Percentiles rank a stretch among this genome's conserved stretches.
These are phyloP conservation scores for Globisporangium lucens DNA, from an alignment of 352 stramenopile genomes.

Conservation along the genomic window DNA sequence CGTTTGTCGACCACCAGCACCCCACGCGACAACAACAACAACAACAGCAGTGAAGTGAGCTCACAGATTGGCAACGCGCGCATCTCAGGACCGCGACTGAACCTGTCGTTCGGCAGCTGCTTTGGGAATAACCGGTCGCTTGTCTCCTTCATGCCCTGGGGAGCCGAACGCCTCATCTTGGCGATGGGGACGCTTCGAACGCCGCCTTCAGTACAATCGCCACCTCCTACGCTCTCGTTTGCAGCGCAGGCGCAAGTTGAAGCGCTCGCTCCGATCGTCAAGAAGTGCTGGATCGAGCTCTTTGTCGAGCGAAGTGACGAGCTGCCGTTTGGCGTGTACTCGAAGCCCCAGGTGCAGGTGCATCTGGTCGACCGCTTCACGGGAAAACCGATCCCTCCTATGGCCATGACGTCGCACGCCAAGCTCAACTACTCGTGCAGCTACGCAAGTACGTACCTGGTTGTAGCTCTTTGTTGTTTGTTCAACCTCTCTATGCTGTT, in stretches of 20 bases:
- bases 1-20: background rate
- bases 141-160: constrained; percentile 12
- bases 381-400: constrained; percentile 31
- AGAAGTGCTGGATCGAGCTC: constrained; percentile 30
- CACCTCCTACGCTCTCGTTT: background rate
- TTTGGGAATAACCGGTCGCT: constrained; percentile 21
- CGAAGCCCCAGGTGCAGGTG: constrained; percentile 38
- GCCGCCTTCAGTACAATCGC: background rate
- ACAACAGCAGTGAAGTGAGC: background rate
- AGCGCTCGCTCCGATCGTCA: constrained; percentile 9
- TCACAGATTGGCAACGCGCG: constrained; percentile 6
- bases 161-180: constrained; percentile 5
- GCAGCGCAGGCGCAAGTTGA: background rate
- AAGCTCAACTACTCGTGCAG: constrained; percentile 8
- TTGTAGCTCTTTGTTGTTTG: too few relatives aligned
- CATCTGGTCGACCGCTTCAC: constrained; percentile 55
- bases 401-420: constrained; percentile 23
- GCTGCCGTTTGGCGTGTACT: constrained; percentile 45
- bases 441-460: constrained; percentile 13
- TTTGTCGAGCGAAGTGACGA: constrained; percentile 47
- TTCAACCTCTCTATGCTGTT: background rate
- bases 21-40: background rate
- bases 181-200: constrained; percentile 7
- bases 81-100: constrained; percentile 28
- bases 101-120: constrained; percentile 8